Evolutionary conservation across 352 stramenopile species (phyloP), one percentile per base, ranked within the genome.

Genomic region (Phytopythium sindhum): DNA sequence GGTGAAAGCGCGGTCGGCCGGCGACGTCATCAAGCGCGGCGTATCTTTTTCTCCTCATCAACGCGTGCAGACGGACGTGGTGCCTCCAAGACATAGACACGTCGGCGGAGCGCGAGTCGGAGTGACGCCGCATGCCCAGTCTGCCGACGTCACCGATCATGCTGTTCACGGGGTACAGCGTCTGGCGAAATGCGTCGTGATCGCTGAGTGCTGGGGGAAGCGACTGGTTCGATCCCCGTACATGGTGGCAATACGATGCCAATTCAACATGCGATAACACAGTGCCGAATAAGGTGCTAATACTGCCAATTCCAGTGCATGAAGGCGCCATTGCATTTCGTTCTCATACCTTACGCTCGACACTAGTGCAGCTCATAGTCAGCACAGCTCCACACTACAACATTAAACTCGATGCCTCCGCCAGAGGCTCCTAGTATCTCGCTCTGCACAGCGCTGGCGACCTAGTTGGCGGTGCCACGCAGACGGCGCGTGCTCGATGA

Each of bases 21-120:
- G 44, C 47, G 47, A 53, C 24, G 47, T 53, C 47, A 53, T 33
- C 47, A 19, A 33, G n/a, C 29, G 47, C 47, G 14, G 24, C 47
- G 24, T n/a, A 23, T 53, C 47, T 33, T 29, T 53, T 33, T 11
- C 47, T 1, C 14, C 6, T 26, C 19, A 23, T 47, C 19, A 8
- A 5, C 31, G 21, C 21, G 5, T 31, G 28, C 24, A 12, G 29
- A 26, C 31, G 33, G 52, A 57, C 19, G 51, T 9, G 31, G 52
- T 11, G 52, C 52, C 52, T 58, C 52, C 52, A 58, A 24, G 37
- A 58, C 52, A 58, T 31, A 58, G 52, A 58, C 52, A 58, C 52
- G 52, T 31, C 9, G 31, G 2, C n/a, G 21, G 47, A 53, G 47
- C 23, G 47, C 47, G 5, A 11, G 9, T 23, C n/a, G 7, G n/a